Evolutionary conservation across 2,329 filamentous ascomycete genomes (phyloP), one percentile per base, ranked within the genome.

Genomic region (Hymenoscyphus infarciens): DNA sequence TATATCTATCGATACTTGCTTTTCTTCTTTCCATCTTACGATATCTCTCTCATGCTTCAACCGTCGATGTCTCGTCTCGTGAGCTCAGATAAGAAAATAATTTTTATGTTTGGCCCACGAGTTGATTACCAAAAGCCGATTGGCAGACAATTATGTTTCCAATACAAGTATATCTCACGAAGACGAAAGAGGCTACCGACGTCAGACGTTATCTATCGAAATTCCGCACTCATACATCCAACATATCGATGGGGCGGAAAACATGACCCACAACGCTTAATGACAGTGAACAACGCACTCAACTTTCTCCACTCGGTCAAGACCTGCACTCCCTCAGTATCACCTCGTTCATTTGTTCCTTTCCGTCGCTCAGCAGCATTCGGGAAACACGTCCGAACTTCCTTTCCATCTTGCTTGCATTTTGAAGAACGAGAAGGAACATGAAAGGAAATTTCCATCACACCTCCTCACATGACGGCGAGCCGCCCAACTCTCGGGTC

Each of bases 401-500:
- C 11, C 35, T 38, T 38, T 15, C 13, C 2, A n/a, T 49, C n/a
- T n/a, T 19, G 5, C 16, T 22, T 49, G 42, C 42, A 49, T 38
- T 15, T 0, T 38, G 13, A 38, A 13, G 13, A 38, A 38, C 5
- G 13, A 38, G 35, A 16, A 38, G 35, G 35, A 38, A 38, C 13
- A 38, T 5, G 4, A 38, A 38, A 16, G 35, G 35, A 15, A 27
- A 15, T 5, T 38, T 16, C 11, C 11, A 38, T 38, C 35, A 38
- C 33, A 15, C 10, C 10, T 49, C 42, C 42, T 49, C 42, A 49
- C n/a, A 49, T 49, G 42, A 49, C n/a, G 10, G 42, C n/a, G 42
- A 49, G 42, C 42, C 42, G 42, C 42, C 42, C 42, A 49, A 49
- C n/a, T 49, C 42, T 49, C 19, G 19, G 42, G 42, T n/a, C n/a